Conservation (phyloP, 495 filamentous ascomycete species). For the Jackrogersella multiformis region DNA sequence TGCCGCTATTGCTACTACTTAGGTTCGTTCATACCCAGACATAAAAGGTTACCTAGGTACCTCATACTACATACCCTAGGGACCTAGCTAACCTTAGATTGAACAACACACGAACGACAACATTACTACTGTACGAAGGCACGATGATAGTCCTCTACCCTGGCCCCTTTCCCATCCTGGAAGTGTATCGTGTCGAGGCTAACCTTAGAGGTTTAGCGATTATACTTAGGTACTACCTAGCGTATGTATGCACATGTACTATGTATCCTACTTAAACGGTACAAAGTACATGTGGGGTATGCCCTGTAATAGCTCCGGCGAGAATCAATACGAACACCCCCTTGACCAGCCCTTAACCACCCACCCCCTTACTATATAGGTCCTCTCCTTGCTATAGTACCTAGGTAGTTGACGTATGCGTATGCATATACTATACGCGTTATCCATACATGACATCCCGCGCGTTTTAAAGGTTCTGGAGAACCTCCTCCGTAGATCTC, state of each 20-base stretch:
- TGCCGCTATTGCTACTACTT: constrained; percentile 24
- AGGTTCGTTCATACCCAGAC: too few relatives aligned
- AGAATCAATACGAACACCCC: constrained; percentile 32
- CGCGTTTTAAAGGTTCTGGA: constrained; percentile 18
- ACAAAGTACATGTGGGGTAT: constrained; percentile 20
- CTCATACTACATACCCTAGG: too few relatives aligned
- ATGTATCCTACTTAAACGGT: constrained; percentile 1
- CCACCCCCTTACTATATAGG: constrained; percentile 10
- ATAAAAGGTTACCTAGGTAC: constrained; percentile 11
- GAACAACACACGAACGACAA: constrained; percentile 30
- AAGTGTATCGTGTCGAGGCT: neutral
- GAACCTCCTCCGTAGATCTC: constrained; percentile 31
- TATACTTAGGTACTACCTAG: neutral
- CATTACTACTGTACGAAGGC: constrained; percentile 6
- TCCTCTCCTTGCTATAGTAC: constrained; percentile 12
- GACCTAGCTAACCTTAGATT: too few relatives aligned
- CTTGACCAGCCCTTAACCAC: neutral
- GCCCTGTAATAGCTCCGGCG: neutral
- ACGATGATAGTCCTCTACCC: constrained; percentile 1
- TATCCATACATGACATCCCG: constrained; percentile 34
- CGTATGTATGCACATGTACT: neutral
- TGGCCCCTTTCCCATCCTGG: neutral
- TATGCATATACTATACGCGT: constrained; percentile 19
- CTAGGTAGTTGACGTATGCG: constrained; percentile 10
- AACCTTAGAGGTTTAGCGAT: neutral